Percentiles rank a stretch among this genome's conserved stretches.
Conservation (phyloP, 257 asterid genomes). For the Solanum arcanum region DNA sequence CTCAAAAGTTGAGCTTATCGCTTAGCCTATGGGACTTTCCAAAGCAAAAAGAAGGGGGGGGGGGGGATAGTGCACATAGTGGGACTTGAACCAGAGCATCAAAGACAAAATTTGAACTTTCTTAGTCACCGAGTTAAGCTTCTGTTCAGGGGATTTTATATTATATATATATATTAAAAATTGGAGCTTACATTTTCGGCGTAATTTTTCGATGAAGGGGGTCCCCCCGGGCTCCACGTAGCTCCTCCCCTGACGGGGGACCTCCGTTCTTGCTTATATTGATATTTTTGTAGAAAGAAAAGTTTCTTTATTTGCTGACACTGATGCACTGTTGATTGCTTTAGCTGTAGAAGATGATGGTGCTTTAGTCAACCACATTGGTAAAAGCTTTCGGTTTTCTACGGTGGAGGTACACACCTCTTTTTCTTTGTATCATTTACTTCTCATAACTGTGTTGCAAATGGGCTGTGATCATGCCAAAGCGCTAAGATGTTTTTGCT, state of each 20-base stretch:
- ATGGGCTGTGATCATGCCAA: neutral
- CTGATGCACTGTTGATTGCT: slow-evolving; percentile 1
- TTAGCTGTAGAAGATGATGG: slow-evolving; percentile 86
- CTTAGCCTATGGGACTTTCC: neutral
- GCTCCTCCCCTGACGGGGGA: neutral
- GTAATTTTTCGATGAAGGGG: no score
- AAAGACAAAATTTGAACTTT: neutral
- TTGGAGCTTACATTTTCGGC: no score
- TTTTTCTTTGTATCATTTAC: neutral
- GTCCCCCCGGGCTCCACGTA: neutral
- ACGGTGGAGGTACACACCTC: slow-evolving; percentile 46
- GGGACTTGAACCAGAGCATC: neutral
- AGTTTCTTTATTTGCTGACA: neutral
- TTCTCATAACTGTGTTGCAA: neutral
- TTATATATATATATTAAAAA: no score
- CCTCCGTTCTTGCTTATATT: neutral
- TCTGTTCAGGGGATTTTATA: no score
- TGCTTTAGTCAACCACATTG: slow-evolving; percentile 59
- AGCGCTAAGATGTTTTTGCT: neutral
- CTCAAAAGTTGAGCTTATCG: neutral
- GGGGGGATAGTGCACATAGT: neutral
- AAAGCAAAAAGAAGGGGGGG: neutral
- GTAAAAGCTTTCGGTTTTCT: slow-evolving; percentile 85
- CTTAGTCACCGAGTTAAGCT: no score
- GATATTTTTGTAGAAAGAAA: neutral